Evolutionary conservation across 805 yeast genomes (phyloP).

Genomic region (Tanozyma kutaoensis): DNA sequence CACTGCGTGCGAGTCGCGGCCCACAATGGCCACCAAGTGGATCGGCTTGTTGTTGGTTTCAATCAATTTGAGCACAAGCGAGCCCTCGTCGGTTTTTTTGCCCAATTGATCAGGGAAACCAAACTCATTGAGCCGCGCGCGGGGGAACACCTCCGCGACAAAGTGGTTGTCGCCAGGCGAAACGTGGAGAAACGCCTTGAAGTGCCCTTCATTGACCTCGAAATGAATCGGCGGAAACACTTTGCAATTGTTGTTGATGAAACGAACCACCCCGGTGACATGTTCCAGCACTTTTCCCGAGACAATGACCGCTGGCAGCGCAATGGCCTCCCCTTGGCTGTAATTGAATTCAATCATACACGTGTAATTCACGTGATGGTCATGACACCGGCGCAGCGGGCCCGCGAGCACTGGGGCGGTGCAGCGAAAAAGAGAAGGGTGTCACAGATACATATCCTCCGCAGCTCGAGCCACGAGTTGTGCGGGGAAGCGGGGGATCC

Average conservation of each 20-base stretch:
- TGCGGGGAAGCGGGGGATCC: too few relatives aligned
- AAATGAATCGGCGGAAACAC: conserved; percentile 57
- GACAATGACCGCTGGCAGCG: conserved; percentile 25
- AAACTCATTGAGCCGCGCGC: too few relatives aligned
- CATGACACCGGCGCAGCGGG: too few relatives aligned
- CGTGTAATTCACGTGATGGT: too few relatives aligned
- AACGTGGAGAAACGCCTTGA: conserved; percentile 64
- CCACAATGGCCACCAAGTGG: conserved; percentile 69
- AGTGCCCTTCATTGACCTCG: conserved; percentile 57
- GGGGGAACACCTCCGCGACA: conserved; percentile 28
- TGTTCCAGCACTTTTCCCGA: conserved; percentile 11
- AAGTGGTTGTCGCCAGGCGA: conserved; percentile 55
- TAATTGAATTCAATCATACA: conserved; percentile 18
- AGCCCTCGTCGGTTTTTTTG: too few relatives aligned
- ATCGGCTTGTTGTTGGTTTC: conserved; percentile 53
- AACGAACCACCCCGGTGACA: conserved; percentile 18
- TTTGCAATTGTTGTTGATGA: conserved; percentile 17
- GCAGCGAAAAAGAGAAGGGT: too few relatives aligned
- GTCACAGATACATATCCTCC: too few relatives aligned
- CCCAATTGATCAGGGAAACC: too few relatives aligned
- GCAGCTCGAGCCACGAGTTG: too few relatives aligned
- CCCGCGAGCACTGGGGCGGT: too few relatives aligned
- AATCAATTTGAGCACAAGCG: conserved; percentile 5
- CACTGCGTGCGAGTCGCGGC: conserved; percentile 54
- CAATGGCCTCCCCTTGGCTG: conserved; percentile 20